phyloP scores from a whole-genome alignment of 2,329 filamentous ascomycete genomes.

The Colletotrichum sp. region DNA sequence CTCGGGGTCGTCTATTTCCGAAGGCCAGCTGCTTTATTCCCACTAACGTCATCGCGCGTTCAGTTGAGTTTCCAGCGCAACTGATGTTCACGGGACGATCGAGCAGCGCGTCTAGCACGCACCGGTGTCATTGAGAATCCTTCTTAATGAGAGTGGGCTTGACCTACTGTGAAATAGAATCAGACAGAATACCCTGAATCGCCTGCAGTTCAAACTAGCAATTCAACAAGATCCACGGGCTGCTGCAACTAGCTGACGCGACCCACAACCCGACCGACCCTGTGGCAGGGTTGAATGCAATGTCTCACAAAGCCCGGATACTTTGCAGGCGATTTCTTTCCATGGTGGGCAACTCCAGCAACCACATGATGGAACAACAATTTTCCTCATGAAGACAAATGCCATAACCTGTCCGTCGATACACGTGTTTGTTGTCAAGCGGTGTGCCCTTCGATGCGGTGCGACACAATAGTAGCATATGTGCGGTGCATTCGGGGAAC shows the following conservation, averaged over 20 bases:
- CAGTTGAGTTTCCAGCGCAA: neutral
- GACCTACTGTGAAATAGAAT: neutral
- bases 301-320: neutral
- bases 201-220: neutral
- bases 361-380: neutral
- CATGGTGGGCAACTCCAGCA: neutral
- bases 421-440: neutral
- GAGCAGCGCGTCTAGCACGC: neutral
- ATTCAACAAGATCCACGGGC: neutral
- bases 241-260: slow-evolving; percentile 11
- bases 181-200: neutral
- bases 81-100: neutral
- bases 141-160: accelerated
- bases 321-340: neutral
- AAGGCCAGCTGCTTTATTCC: neutral
- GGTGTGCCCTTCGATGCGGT: neutral
- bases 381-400: neutral
- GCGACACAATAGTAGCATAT: neutral
- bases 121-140: neutral
- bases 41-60: neutral
- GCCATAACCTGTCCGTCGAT: neutral
- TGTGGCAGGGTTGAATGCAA: neutral
- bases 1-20: neutral
- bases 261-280: neutral
- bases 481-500: neutral